Conservation (phyloP, 768 basidiomycete genomes). For the Lactarius pseudohatsudake region DNA sequence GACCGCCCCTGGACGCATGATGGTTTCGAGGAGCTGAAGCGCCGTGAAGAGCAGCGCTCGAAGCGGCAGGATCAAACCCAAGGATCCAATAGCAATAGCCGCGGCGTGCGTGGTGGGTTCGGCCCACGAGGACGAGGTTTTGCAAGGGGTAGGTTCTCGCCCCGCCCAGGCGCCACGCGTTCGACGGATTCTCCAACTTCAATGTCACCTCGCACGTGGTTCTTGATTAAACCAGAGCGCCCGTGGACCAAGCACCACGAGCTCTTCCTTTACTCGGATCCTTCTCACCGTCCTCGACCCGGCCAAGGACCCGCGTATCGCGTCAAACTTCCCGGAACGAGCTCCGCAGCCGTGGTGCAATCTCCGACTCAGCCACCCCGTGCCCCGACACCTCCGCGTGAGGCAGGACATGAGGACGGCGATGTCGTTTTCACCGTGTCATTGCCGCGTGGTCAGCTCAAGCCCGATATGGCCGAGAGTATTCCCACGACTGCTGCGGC, state of each 20-base stretch:
- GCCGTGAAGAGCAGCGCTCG: slow-evolving; percentile 58
- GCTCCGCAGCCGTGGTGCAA: slow-evolving; percentile 44
- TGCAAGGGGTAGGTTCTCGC: slow-evolving; percentile 41
- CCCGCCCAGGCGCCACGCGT: slow-evolving; percentile 31
- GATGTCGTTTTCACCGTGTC: slow-evolving; percentile 16
- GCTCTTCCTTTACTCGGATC: slow-evolving; percentile 66
- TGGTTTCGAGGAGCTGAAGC: slow-evolving; percentile 85
- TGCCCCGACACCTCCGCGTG: slow-evolving; percentile 11
- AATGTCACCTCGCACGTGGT: slow-evolving; percentile 49
- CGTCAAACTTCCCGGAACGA: slow-evolving; percentile 59
- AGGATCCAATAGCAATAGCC: slow-evolving; percentile 49
- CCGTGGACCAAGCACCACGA: slow-evolving; percentile 86
- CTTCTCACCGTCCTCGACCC: slow-evolving; percentile 54
- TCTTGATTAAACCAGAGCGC: slow-evolving; percentile 71
- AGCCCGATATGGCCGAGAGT: slow-evolving; percentile 13
- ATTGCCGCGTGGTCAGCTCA: slow-evolving; percentile 10
- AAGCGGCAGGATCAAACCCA: slow-evolving; percentile 43
- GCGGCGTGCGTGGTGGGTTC: slow-evolving; percentile 45
- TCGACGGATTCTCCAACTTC: slow-evolving; percentile 42
- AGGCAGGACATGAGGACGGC: slow-evolving; percentile 3
- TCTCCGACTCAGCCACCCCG: slow-evolving; percentile 33
- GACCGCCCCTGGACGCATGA: slow-evolving; percentile 82
- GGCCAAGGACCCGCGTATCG: slow-evolving; percentile 56
- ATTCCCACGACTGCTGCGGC: slow-evolving; percentile 13
- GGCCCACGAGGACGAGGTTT: slow-evolving; percentile 42